phyloP scores from a whole-genome alignment of 2,329 filamentous ascomycete genomes.

The Hypoxylon sp. region DNA sequence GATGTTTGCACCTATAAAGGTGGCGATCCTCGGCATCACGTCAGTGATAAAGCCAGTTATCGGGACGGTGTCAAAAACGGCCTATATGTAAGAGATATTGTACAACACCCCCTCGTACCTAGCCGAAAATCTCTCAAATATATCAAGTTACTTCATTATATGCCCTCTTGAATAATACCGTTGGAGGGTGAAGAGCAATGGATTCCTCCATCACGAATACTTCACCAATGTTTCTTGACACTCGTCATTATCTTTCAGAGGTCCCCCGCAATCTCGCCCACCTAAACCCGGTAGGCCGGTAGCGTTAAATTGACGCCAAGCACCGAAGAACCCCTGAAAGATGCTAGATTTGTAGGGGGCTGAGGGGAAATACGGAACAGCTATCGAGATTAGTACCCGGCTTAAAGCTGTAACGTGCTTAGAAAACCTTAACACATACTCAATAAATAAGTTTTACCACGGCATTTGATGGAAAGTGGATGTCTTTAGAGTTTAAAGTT shows the following conservation, averaged over 20 bases:
- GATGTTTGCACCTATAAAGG: slow-evolving; percentile 2
- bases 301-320: not conserved
- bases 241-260: not conserved
- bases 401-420: too few relatives aligned
- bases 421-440: too few relatives aligned
- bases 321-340: not conserved
- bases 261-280: not conserved
- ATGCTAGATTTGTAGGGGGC: too few relatives aligned
- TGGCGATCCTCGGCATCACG: slow-evolving; percentile 32
- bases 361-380: too few relatives aligned
- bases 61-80: not conserved
- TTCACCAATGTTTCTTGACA: not conserved
- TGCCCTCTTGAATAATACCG: not conserved
- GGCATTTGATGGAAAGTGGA: too few relatives aligned
- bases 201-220: not conserved
- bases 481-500: not conserved
- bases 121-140: not conserved
- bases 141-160: not conserved
- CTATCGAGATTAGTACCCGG: too few relatives aligned
- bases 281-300: not conserved
- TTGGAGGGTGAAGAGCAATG: not conserved
- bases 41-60: slow-evolving; percentile 21
- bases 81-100: not conserved
- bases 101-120: not conserved
- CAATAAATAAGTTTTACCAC: too few relatives aligned